phyloP scores from a whole-genome alignment of 176 grass and related monocot species.

The Coix lacrymajobi region DNA sequence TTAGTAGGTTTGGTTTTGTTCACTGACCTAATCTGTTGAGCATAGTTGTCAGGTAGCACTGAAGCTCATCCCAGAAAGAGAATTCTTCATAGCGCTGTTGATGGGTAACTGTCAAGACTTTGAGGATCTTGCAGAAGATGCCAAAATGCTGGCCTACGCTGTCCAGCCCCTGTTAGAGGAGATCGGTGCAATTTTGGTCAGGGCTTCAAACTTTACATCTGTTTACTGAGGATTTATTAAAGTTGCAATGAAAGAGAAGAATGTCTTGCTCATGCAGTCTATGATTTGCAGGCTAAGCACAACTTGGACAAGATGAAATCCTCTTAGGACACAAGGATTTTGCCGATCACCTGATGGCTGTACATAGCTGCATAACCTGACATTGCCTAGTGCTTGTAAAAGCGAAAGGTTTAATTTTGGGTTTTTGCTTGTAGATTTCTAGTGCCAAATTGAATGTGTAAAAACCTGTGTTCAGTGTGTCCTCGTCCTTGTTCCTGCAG shows the following conservation, averaged over 20 bases:
- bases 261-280: slow-evolving; percentile 12
- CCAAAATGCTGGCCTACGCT: slow-evolving; percentile 35
- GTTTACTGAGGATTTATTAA: neutral
- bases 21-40: slow-evolving; percentile 33
- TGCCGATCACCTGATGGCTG: neutral
- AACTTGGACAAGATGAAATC: slow-evolving; percentile 66
- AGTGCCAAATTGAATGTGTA: neutral
- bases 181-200: slow-evolving; percentile 54
- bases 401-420: neutral
- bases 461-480: neutral
- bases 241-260: neutral
- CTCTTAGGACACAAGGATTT: slow-evolving; percentile 29
- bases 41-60: slow-evolving; percentile 65
- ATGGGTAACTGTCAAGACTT: slow-evolving; percentile 45
- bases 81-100: slow-evolving; percentile 54
- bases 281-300: slow-evolving; percentile 49
- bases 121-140: slow-evolving; percentile 57
- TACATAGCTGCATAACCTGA: slow-evolving; percentile 21
- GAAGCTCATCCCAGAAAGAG: slow-evolving; percentile 68
- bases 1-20: neutral
- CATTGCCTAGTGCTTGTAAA: neutral
- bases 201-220: neutral
- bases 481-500: neutral
- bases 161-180: slow-evolving; percentile 60
- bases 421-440: slow-evolving; percentile 15